Conservation (phyloP, 2,329 filamentous ascomycete genomes). For the Tolypocladium guangdongense region DNA sequence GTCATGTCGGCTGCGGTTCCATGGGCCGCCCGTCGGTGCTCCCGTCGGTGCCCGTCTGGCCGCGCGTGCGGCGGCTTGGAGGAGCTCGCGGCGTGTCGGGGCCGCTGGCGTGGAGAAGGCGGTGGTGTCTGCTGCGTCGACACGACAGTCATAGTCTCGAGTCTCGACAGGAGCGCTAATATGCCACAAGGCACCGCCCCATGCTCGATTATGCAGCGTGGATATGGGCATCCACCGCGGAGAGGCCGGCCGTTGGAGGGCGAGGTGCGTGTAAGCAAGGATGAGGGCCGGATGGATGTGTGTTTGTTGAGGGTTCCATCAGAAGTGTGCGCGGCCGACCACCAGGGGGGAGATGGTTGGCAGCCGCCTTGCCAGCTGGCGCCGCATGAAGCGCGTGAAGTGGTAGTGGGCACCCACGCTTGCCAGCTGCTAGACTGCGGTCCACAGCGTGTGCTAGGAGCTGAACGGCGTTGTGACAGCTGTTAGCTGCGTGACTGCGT, state of each 20-base stretch:
- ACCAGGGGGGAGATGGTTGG: not conserved
- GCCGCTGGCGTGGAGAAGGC: conserved; percentile 6
- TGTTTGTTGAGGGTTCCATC: not conserved
- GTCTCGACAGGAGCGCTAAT: conserved; percentile 1
- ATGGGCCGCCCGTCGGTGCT: conserved; percentile 9
- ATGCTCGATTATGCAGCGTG: not conserved
- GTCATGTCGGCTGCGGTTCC: conserved; percentile 18
- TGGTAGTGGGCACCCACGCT: not conserved
- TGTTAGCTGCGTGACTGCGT: no score
- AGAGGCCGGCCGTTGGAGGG: not conserved
- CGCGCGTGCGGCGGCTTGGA: conserved; percentile 14
- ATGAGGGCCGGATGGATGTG: not conserved
- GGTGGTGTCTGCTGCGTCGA: conserved; percentile 7
- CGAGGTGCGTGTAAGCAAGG: not conserved
- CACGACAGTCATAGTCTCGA: conserved; percentile 6
- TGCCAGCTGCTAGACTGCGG: no score
- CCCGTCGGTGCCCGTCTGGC: conserved; percentile 8
- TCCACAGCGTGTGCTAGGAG: no score
- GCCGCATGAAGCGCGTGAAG: not conserved
- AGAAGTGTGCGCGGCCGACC: not conserved
- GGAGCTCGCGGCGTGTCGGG: conserved; percentile 10
- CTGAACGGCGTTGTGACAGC: not conserved
- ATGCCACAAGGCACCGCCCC: conserved; percentile 1
- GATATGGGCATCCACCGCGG: not conserved
- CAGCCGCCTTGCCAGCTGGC: not conserved